Evolutionary conservation across 163 green algal species (phyloP).

Genomic region (Smithsoniella earleae): DNA sequence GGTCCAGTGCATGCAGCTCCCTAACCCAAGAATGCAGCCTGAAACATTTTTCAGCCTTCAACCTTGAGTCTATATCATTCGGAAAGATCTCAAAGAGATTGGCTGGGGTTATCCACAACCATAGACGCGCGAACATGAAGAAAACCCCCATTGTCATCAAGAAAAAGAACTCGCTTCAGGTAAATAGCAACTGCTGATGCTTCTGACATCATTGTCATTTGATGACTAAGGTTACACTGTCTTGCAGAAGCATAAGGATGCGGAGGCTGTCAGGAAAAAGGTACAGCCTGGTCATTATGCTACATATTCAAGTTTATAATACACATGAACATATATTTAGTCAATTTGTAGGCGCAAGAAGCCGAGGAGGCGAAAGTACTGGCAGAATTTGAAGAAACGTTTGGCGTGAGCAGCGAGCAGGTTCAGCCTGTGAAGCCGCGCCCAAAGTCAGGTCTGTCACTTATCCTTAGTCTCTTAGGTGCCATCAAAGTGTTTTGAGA

Average conservation of each 20-base stretch:
- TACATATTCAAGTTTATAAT: not conserved
- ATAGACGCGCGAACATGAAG: slow-evolving; percentile 25
- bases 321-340: not conserved
- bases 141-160: slow-evolving; percentile 11
- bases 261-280: slow-evolving; percentile 18
- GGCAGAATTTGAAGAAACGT: slow-evolving; percentile 28
- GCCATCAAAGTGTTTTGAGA: not conserved
- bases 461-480: not conserved
- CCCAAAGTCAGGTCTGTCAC: not conserved
- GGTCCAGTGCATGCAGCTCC: no score
- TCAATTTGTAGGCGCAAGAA: slow-evolving; percentile 17
- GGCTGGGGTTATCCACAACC: no score
- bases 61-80: no score
- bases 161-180: slow-evolving; percentile 29
- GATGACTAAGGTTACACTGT: no score
- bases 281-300: not conserved
- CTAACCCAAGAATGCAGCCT: no score
- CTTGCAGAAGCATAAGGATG: slow-evolving; percentile 24
- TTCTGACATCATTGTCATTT: not conserved
- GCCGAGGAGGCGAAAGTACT: slow-evolving; percentile 14
- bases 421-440: not conserved
- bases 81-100: no score
- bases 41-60: no score
- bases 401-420: not conserved
- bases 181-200: not conserved